A percentile compares a stretch with the other conserved stretches of the same genome.
Evolutionary conservation across 768 basidiomycete genomes (phyloP).

Genomic region (Lactarius akahatsu): DNA sequence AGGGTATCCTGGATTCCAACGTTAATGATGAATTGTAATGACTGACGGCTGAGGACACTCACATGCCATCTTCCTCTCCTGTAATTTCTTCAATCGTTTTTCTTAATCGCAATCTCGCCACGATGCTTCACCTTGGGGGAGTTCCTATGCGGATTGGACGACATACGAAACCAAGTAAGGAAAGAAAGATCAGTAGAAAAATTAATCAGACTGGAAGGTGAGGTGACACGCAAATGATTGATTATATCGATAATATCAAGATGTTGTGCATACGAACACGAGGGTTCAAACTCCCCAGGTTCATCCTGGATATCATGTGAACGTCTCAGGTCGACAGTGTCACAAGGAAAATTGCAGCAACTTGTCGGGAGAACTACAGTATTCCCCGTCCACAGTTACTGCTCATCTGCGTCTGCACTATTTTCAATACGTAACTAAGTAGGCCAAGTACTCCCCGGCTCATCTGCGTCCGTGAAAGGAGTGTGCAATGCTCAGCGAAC

Average conservation of each 20-base stretch:
- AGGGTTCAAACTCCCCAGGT: neutral
- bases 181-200: neutral
- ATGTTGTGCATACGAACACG: neutral
- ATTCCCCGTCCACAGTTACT: neutral
- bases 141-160: neutral
- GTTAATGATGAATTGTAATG: constrained; percentile 24
- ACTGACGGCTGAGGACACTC: neutral
- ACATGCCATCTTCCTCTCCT: constrained; percentile 3
- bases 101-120: neutral
- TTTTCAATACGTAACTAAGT: neutral
- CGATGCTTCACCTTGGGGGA: neutral
- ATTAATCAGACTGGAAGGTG: too few relatives aligned
- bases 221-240: neutral
- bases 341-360: neutral
- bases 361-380: neutral
- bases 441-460: neutral
- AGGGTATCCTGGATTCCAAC: constrained; percentile 35
- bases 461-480: neutral
- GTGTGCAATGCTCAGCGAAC: neutral
- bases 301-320: neutral
- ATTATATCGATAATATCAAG: neutral
- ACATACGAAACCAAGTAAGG: neutral
- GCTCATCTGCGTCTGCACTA: neutral
- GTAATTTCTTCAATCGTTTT: neutral
- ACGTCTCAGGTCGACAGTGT: neutral